A percentile compares a stretch with the other conserved stretches of the same genome.
Evolutionary conservation across 2,329 filamentous ascomycete species (phyloP).

Genomic region (Talaromyces atroroseus): DNA sequence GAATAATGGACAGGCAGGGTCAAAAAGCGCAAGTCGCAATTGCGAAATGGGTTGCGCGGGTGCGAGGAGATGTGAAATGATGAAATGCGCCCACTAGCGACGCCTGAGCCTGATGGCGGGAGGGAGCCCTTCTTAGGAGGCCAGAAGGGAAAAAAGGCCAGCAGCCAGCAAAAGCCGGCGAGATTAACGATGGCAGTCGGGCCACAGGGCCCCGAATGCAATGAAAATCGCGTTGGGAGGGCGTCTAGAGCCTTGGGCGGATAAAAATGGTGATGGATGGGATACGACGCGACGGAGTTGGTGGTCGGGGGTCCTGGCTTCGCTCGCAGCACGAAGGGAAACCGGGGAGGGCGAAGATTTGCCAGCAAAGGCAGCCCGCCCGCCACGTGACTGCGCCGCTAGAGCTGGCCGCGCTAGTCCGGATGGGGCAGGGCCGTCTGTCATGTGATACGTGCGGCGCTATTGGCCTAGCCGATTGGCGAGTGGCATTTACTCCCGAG

Average conservation of each 20-base stretch:
- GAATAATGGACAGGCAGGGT: constrained; percentile 12
- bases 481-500: background rate
- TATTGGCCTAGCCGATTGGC: background rate
- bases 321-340: constrained; percentile 8
- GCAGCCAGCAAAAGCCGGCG: constrained; percentile 5
- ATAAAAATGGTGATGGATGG: constrained; percentile 17
- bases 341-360: constrained; percentile 14
- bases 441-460: background rate
- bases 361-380: constrained; percentile 1
- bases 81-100: constrained; percentile 11
- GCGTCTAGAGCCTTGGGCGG: constrained; percentile 9
- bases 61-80: constrained; percentile 4
- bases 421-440: background rate
- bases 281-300: constrained; percentile 19
- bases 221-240: constrained; percentile 13
- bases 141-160: background rate
- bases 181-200: constrained; percentile 7
- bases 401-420: background rate
- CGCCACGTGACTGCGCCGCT: constrained; percentile 8
- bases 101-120: background rate
- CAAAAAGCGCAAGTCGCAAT: background rate
- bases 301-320: constrained; percentile 11
- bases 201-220: constrained; percentile 14
- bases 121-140: background rate
- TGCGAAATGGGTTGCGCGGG: constrained; percentile 3